Evolutionary conservation across 352 stramenopile genomes (phyloP), one percentile per base, ranked within the genome.

Genomic region (Peronosclerospora sorghi): DNA sequence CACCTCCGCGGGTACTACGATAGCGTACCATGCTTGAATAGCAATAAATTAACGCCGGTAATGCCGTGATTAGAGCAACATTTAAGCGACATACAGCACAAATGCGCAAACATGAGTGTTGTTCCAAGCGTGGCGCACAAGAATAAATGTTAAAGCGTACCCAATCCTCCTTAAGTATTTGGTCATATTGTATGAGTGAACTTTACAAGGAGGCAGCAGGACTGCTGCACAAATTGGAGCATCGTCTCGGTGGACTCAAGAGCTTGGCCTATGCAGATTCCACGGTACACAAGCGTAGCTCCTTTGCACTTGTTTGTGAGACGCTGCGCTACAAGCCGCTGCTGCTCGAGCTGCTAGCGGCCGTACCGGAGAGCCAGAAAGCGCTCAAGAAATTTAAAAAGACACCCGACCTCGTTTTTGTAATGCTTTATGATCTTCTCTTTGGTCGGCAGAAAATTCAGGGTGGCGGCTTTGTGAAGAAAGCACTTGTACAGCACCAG

Each of bases 1-100:
- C 73, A 51, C 73, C 81, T 45, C 81, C 81, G 42, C 81, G 75
- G 23, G 81, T 93, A 50, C 81, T 93, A 21, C 76, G 72, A 48
- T 88, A 93, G 48, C 83, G 68, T 35, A 89, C 78, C 81, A 93
- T 93, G n/a, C n/a, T n/a, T n/a, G n/a, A n/a, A n/a, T n/a, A n/a
- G n/a, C n/a, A n/a, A n/a, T n/a, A n/a, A n/a, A n/a, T n/a, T n/a
- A n/a, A n/a, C n/a, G n/a, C n/a, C n/a, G n/a, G n/a, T n/a, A n/a
- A n/a, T n/a, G n/a, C n/a, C n/a, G n/a, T n/a, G n/a, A n/a, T n/a
- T n/a, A n/a, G n/a, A n/a, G n/a, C n/a, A n/a, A n/a, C n/a, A n/a
- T n/a, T n/a, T n/a, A n/a, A n/a, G n/a, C n/a, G n/a, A n/a, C n/a
- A n/a, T n/a, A n/a, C n/a, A n/a, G n/a, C n/a, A n/a, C n/a, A n/a